Base-by-base conservation (phyloP, 768 basidiomycete species). In the Podaxis sp. region DNA sequence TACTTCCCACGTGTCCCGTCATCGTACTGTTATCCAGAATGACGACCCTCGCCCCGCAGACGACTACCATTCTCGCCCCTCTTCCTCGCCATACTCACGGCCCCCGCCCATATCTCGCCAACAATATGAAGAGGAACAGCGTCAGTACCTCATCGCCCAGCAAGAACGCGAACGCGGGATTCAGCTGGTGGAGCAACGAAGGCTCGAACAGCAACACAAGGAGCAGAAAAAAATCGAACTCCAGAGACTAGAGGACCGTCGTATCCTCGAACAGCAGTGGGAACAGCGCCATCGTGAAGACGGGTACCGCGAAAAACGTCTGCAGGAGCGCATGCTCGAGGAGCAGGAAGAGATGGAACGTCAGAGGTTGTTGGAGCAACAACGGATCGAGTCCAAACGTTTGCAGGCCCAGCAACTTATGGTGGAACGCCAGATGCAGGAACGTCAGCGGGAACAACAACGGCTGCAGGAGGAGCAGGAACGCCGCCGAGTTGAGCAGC, bases 401-500 rank as follows among this genome's bases (percentile, higher is more conserved):
- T 40, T 67, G 46, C 65, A 64, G 12, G 63, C 40, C 29, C 40
- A 61, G 29, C 52, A 61, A 22, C 40, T 55, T 5, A 25, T 61
- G 41, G 52, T 61, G 8, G 60, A 54, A 22, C 54, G 54, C 29
- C 54, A 15, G 19, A 55, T 66, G 33, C 46, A 64, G 66, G 63
- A 70, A 43, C 72, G 57, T 58, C 36, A 61, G 12, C 69, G 67
- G 55, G 68, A 70, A 37, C 47, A 65, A 13, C 68, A 71, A 15
- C 60, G 58, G 8, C n/a, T 64, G 54, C 63, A 66, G 17, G 64
- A 65, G 29, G 65, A 66, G 40, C 57, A 63, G 49, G 61, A 63
- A 17, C 59, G 55, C 17, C 43, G 60, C 37, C 56, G 57, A 41
- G 50, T 59, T 11, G 57, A 64, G 36, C 59, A 66, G 8, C 33